These are phyloP conservation scores for Rhodofomes roseus DNA, from an alignment of 1,284 basidiomycete genomes.

Conservation along the genomic window DNA sequence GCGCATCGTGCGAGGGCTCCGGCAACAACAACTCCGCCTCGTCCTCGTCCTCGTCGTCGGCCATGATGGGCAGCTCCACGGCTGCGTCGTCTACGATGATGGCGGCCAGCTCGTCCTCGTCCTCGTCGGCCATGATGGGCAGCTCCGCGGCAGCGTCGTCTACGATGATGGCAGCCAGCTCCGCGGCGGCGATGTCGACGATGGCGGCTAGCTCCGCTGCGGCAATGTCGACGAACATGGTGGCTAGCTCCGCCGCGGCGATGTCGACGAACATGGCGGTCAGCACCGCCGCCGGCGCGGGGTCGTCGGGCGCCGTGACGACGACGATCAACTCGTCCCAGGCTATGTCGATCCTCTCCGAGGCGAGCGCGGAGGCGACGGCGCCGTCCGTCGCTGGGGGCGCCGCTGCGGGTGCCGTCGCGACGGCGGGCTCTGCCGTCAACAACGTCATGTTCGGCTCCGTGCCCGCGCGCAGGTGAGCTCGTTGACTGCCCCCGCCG, in stretches of 20 bases:
- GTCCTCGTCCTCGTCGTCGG: neutral
- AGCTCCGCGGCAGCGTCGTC: neutral
- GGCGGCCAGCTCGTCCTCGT: neutral
- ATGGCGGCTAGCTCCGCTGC: neutral
- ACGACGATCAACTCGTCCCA: neutral
- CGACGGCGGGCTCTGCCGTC: neutral
- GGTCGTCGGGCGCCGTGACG: neutral
- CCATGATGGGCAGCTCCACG: constrained; percentile 2
- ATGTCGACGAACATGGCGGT: neutral
- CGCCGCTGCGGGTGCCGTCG: neutral
- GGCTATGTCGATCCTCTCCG: neutral
- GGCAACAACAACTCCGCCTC: constrained; percentile 7
- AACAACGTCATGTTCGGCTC: neutral
- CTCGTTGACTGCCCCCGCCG: neutral
- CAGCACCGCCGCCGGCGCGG: neutral
- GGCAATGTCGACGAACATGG: neutral
- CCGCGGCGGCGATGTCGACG: neutral
- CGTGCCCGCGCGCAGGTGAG: neutral
- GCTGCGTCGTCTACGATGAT: neutral
- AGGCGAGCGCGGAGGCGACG: neutral
- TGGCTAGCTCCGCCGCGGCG: neutral
- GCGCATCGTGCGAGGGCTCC: constrained; percentile 4
- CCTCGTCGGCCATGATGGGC: neutral
- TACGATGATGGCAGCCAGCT: neutral
- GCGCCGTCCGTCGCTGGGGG: neutral